Conservation (phyloP, 305 asterid species). For the Ilex paraguariensis region DNA sequence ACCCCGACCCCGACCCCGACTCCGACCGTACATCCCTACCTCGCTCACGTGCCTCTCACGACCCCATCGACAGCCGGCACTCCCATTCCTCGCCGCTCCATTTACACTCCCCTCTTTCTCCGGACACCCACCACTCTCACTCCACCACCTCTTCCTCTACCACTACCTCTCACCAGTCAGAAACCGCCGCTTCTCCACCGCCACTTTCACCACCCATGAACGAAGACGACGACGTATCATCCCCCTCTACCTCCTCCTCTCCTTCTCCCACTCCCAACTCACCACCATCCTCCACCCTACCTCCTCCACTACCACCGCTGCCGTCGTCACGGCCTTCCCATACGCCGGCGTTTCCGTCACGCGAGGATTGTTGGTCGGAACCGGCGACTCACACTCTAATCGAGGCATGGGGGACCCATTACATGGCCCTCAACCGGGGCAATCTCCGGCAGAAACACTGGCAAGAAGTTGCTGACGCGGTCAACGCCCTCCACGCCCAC, state of each 20-base stretch:
- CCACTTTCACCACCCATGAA: constrained; percentile 29
- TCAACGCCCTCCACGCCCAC: constrained; percentile 68
- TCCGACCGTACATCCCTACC: background rate
- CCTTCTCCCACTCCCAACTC: constrained; percentile 28
- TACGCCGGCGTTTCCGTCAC: constrained; percentile 44
- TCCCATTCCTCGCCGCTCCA: background rate
- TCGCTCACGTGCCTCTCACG: background rate
- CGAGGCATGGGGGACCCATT: constrained; percentile 77
- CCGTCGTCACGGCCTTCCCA: constrained; percentile 21
- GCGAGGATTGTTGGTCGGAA: constrained; percentile 95
- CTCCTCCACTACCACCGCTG: constrained; percentile 13
- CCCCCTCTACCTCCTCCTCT: constrained; percentile 2
- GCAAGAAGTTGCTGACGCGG: constrained; percentile 87
- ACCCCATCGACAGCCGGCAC: background rate
- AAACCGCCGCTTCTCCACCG: constrained; percentile 26
- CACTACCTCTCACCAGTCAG: too few relatives aligned
- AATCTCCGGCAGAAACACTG: constrained; percentile 88
- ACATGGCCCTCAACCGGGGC: constrained; percentile 72
- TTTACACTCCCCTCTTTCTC: background rate
- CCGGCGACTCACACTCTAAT: constrained; percentile 82
- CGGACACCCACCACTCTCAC: background rate
- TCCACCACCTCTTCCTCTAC: too few relatives aligned
- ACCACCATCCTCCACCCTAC: constrained; percentile 11
- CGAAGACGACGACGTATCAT: constrained; percentile 18
- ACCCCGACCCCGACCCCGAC: background rate